These are phyloP conservation scores for Leccinum truebloodii DNA, from an alignment of 768 basidiomycete genomes.

Conservation along the genomic window DNA sequence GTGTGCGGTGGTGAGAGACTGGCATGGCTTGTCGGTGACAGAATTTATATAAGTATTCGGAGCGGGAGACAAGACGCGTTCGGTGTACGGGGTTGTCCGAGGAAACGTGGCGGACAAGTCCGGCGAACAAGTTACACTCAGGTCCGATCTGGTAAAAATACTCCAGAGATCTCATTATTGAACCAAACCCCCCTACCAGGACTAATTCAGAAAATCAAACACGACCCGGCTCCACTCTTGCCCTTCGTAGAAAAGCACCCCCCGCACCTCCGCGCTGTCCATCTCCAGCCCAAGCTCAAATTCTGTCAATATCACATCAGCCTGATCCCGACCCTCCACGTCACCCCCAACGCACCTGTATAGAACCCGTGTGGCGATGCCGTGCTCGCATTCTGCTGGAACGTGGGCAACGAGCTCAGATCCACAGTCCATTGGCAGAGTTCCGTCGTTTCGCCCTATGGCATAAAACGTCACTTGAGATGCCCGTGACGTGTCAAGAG, in stretches of 20 bases:
- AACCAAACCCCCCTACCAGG: background rate
- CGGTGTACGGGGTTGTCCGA: conserved; percentile 5
- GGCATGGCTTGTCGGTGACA: background rate
- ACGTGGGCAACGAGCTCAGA: conserved; percentile 73
- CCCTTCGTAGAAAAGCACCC: conserved; percentile 59
- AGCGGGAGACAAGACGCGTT: background rate
- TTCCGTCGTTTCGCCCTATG: conserved; percentile 65
- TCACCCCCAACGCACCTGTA: conserved; percentile 49
- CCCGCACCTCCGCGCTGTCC: conserved; percentile 86
- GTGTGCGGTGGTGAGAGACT: background rate
- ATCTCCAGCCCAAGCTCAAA: conserved; percentile 84
- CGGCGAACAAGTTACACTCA: background rate
- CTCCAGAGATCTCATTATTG: background rate
- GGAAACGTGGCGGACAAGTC: conserved; percentile 1
- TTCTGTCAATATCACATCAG: conserved; percentile 42
- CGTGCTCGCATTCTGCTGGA: conserved; percentile 66
- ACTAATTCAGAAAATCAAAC: conserved; percentile 49
- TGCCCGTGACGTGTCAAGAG: conserved; percentile 16
- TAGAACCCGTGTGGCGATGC: conserved; percentile 69
- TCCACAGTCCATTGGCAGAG: conserved; percentile 90
- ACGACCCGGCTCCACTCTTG: conserved; percentile 81
- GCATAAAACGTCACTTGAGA: conserved; percentile 26
- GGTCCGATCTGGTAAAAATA: background rate
- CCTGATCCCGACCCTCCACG: background rate
- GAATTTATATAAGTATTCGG: background rate